phyloP scores from a whole-genome alignment of 2,329 filamentous ascomycete genomes.

The Aureobasidium sp. region DNA sequence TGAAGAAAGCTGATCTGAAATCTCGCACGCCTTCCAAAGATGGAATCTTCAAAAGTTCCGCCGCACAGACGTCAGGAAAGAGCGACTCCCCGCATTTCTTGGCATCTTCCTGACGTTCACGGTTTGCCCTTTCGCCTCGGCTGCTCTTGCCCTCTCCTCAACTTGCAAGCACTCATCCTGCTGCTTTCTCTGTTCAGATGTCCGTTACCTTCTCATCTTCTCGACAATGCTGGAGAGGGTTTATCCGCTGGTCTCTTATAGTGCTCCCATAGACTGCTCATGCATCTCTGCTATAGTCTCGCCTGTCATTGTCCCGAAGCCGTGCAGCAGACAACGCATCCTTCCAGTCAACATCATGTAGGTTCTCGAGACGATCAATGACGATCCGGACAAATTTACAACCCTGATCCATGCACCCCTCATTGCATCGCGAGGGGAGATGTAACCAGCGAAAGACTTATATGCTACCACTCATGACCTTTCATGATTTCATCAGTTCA shows the following conservation, averaged over 20 bases:
- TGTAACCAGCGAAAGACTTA: not conserved
- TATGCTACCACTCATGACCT: not conserved
- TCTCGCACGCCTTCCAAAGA: not conserved
- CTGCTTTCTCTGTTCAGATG: no score
- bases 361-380: not conserved
- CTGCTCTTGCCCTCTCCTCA: not conserved
- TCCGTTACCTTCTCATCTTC: no score
- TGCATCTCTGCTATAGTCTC: no score
- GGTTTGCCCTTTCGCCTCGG: no score
- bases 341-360: not conserved
- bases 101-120: not conserved
- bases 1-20: not conserved
- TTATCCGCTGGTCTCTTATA: no score
- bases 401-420: not conserved
- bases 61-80: not conserved
- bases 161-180: no score
- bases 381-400: constrained; percentile 14
- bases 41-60: constrained; percentile 8
- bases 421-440: not conserved
- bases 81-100: not conserved
- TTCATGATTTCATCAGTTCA: not conserved
- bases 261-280: no score
- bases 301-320: not conserved
- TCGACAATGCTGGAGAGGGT: no score
- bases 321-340: not conserved